phyloP scores from a whole-genome alignment of 768 basidiomycete species.

The Psilocybe azurescens region DNA sequence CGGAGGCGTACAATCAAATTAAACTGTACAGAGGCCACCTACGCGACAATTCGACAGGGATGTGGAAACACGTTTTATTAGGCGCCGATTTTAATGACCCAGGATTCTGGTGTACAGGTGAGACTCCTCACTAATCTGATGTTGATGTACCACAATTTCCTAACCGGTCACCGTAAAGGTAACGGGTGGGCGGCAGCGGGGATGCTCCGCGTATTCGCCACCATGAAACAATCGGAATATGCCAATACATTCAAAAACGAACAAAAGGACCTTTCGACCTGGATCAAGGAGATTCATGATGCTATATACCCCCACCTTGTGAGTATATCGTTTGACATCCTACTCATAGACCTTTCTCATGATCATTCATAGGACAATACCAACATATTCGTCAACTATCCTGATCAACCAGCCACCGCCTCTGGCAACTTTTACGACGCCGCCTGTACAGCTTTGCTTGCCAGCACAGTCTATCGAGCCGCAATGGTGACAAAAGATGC shows the following conservation, averaged over 20 bases:
- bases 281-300: conserved; percentile 76
- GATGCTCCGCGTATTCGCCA: conserved; percentile 82
- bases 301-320: conserved; percentile 71
- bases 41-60: conserved; percentile 51
- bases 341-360: background rate
- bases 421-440: conserved; percentile 71
- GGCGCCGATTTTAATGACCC: conserved; percentile 58
- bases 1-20: conserved; percentile 74
- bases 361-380: conserved; percentile 43
- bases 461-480: conserved; percentile 77
- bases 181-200: conserved; percentile 92
- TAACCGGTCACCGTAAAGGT: conserved; percentile 44
- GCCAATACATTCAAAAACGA: conserved; percentile 51
- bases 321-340: conserved; percentile 26
- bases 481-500: conserved; percentile 57
- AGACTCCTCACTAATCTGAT: conserved; percentile 6
- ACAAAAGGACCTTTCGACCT: conserved; percentile 61
- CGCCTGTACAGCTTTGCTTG: conserved; percentile 75
- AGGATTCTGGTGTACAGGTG: conserved; percentile 85
- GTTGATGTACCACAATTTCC: background rate
- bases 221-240: conserved; percentile 68
- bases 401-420: conserved; percentile 46
- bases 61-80: conserved; percentile 81
- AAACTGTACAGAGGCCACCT: conserved; percentile 73
- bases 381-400: conserved; percentile 75